Conservation (phyloP, 352 stramenopile genomes). For the Phytophthora cryptogea region DNA sequence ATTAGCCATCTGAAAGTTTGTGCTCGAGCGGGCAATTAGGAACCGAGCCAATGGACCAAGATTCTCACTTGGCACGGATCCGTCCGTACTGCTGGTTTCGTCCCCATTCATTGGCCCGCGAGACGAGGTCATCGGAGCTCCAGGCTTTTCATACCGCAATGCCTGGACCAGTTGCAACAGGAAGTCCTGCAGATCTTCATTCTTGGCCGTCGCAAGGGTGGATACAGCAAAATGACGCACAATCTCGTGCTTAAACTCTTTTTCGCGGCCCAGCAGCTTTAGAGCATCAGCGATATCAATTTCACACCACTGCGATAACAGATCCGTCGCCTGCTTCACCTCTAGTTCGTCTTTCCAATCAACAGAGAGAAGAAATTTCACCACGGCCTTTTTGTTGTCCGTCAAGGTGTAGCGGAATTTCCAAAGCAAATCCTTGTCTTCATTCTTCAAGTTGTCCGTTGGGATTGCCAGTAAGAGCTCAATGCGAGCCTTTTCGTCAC, state of each 20-base stretch:
- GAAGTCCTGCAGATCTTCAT: slow-evolving; percentile 98
- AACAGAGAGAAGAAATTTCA: slow-evolving; percentile 98
- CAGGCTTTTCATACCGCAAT: slow-evolving; percentile 90
- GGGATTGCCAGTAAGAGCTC: slow-evolving; percentile 93
- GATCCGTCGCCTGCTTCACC: slow-evolving; percentile 92
- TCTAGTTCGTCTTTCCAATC: slow-evolving; percentile 98
- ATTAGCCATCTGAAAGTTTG: slow-evolving; percentile 96
- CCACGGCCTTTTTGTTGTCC: slow-evolving; percentile 95
- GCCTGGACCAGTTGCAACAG: slow-evolving; percentile 99
- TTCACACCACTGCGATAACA: slow-evolving; percentile 87
- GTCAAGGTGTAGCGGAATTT: slow-evolving; percentile 97
- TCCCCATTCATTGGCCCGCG: slow-evolving; percentile 46
- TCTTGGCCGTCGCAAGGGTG: slow-evolving; percentile 93
- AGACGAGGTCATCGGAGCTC: slow-evolving; percentile 33
- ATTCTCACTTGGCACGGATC: slow-evolving; percentile 47
- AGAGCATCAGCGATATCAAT: slow-evolving; percentile 98
- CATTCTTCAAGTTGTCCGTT: slow-evolving; percentile 92
- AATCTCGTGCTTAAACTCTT: slow-evolving; percentile 90
- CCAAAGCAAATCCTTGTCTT: slow-evolving; percentile 95
- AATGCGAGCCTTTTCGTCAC: slow-evolving; percentile 93
- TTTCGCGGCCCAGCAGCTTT: slow-evolving; percentile 94
- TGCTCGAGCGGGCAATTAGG: slow-evolving; percentile 93
- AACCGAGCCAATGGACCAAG: slow-evolving; percentile 91
- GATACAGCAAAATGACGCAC: slow-evolving; percentile 97
- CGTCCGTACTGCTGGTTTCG: slow-evolving; percentile 49